These are phyloP conservation scores for Backusella psychrophila DNA, from an alignment of 192 early-diverging fungal species.

Conservation along the genomic window DNA sequence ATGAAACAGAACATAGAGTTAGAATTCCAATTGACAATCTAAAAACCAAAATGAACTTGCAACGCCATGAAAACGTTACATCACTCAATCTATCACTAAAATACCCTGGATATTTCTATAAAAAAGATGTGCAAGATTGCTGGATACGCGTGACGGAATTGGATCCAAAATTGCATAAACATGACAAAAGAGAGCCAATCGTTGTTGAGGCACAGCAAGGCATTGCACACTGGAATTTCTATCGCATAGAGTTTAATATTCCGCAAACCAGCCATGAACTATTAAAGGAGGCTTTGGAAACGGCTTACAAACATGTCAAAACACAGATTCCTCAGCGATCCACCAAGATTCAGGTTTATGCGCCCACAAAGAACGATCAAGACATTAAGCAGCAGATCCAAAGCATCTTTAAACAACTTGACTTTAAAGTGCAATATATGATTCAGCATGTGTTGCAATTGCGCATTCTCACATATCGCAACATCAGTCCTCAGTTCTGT, in stretches of 20 bases:
- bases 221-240: slow-evolving; percentile 3
- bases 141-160: background rate
- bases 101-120: background rate
- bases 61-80: background rate
- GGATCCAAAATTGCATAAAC: background rate
- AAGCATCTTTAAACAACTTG: background rate
- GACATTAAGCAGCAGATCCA: background rate
- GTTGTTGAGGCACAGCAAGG: background rate
- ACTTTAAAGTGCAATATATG: slow-evolving; percentile 44
- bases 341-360: background rate
- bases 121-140: background rate
- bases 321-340: background rate
- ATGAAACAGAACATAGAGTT: background rate
- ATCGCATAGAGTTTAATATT: slow-evolving; percentile 2
- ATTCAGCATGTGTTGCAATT: slow-evolving; percentile 38
- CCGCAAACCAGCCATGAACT: background rate
- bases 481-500: slow-evolving; percentile 33
- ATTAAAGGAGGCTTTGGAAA: background rate
- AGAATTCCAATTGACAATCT: background rate
- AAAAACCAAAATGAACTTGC: background rate
- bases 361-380: background rate
- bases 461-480: slow-evolving; percentile 39
- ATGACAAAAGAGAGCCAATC: background rate
- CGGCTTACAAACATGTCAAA: background rate
- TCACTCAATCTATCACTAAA: background rate